phyloP scores from a whole-genome alignment of 73 alveolate genomes.

The Breviolum minutum region DNA sequence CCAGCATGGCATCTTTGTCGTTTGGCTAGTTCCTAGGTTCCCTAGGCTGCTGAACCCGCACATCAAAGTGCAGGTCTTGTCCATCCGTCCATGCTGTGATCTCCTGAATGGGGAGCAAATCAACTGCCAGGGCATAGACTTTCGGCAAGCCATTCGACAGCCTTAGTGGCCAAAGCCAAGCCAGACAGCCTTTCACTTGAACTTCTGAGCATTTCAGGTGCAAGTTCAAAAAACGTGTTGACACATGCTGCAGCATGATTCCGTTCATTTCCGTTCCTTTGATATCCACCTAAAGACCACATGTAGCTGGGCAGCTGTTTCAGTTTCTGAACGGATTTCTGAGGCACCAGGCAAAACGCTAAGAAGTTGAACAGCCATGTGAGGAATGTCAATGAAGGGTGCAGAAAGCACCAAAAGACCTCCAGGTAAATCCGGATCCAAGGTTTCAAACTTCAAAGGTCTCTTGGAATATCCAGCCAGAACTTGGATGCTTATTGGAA shows the following conservation, averaged over 20 bases:
- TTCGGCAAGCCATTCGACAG: not conserved
- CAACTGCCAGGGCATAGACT: slow-evolving; percentile 14
- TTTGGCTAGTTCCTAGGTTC: not conserved
- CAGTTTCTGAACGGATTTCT: not conserved
- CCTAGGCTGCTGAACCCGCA: not conserved
- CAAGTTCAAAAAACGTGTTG: no score
- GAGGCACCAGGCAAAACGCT: slow-evolving; percentile 25
- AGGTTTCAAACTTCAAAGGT: not conserved
- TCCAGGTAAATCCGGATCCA: not conserved
- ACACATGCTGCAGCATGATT: no score
- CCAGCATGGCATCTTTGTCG: not conserved
- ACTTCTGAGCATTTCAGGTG: not conserved
- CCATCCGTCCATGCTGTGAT: no score
- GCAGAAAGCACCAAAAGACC: slow-evolving; percentile 70
- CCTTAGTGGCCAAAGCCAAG: not conserved
- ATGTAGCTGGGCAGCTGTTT: not conserved
- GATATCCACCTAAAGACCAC: no score
- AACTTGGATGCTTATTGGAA: not conserved
- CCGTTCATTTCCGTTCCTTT: no score
- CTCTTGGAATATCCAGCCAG: not conserved
- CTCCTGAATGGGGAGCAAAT: slow-evolving; percentile 23
- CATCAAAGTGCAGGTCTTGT: not conserved
- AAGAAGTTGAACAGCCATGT: slow-evolving; percentile 59
- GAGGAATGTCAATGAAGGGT: slow-evolving; percentile 75
- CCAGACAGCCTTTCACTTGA: no score